Base-by-base conservation (phyloP, 2,329 filamentous ascomycete species). In the Fusarium acutatum region DNA sequence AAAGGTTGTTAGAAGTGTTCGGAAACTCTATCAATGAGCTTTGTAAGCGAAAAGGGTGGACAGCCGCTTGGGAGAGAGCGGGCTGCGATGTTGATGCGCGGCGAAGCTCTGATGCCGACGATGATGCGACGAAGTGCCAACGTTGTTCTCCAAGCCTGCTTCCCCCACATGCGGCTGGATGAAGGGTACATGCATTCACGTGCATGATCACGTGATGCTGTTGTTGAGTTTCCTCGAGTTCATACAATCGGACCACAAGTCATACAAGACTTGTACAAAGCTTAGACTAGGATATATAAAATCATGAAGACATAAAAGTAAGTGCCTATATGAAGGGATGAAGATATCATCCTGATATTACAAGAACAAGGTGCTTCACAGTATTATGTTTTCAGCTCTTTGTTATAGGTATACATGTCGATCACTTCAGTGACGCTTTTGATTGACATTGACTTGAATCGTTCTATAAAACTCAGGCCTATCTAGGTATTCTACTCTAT, bases 51-150 rank as follows among this genome's bases (percentile, higher is more conserved):
- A 46, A 54, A 69, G 72, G 62, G 63, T 69, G 66, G 54, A 72
- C 67, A 64, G 58, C 65, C 49, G 57, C 64, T 58, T 52, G 49
- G 38, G 50, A 59, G 64, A 60, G 71, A 63, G 72, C 54, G 59
- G 58, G 59, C 69, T 71, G 69, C 71, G 41, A 60, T 67, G 71
- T 50, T 75, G 73, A 60, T 72, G 76, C 72, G 72, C 67, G 58
- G 43, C 61, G 66, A 78, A 78, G 77, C 76, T 79, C 64, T 72
- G 68, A 62, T 67, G 71, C 67, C 64, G 69, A 70, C 73, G 64
- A 73, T 78, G 78, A 79, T 79, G 77, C 76, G 75, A 78, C 77
- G 73, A 75, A 69, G 71, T 76, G 75, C 71, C 74, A 73, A 69
- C 73, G 67, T 61, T 68, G 67, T 78, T 78, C 76, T 75, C 68